These are phyloP conservation scores for Hirsutella rhossiliensis DNA, from an alignment of 2,329 filamentous ascomycete genomes.

Conservation along the genomic window DNA sequence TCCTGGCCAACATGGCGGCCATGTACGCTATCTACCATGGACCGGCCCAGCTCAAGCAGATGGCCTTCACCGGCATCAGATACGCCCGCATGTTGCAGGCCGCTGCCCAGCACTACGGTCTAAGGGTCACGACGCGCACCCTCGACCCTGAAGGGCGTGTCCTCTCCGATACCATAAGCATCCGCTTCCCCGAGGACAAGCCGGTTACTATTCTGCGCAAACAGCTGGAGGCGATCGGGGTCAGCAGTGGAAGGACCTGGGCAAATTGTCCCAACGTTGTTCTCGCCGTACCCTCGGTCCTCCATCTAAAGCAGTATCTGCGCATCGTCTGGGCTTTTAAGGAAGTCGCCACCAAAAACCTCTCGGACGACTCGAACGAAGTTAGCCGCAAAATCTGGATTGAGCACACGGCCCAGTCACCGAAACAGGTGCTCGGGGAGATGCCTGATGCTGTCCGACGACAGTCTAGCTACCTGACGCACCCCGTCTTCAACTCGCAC, in stretches of 20 bases:
- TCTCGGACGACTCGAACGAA: conserved; percentile 9
- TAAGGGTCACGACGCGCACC: conserved; percentile 46
- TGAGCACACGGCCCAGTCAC: conserved; percentile 19
- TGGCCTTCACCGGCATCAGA: conserved; percentile 66
- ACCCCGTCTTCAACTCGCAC: conserved; percentile 89
- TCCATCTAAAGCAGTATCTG: conserved; percentile 9
- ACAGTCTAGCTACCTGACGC: conserved; percentile 66
- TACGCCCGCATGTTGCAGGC: conserved; percentile 59
- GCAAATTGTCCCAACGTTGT: conserved; percentile 10
- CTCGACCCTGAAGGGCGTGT: conserved; percentile 43
- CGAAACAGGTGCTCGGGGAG: conserved; percentile 22
- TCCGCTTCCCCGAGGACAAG: conserved; percentile 31
- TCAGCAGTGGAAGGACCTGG: conserved; percentile 62
- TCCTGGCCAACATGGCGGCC: conserved; percentile 90
- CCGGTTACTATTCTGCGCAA: conserved; percentile 16
- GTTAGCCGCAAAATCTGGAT: conserved; percentile 28
- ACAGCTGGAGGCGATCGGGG: conserved; percentile 38
- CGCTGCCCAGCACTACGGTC: conserved; percentile 50
- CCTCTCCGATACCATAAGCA: conserved; percentile 70
- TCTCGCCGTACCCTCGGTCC: conserved; percentile 14
- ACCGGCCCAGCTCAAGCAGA: conserved; percentile 67
- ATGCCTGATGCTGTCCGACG: conserved; percentile 53
- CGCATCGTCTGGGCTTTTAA: conserved; percentile 7
- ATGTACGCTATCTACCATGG: conserved; percentile 94
- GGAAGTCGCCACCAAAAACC: conserved; percentile 13